Percentiles rank a stretch among this genome's conserved stretches.
Evolutionary conservation across 2,329 filamentous ascomycete genomes (phyloP).

Genomic region (Monosporascus sp.): DNA sequence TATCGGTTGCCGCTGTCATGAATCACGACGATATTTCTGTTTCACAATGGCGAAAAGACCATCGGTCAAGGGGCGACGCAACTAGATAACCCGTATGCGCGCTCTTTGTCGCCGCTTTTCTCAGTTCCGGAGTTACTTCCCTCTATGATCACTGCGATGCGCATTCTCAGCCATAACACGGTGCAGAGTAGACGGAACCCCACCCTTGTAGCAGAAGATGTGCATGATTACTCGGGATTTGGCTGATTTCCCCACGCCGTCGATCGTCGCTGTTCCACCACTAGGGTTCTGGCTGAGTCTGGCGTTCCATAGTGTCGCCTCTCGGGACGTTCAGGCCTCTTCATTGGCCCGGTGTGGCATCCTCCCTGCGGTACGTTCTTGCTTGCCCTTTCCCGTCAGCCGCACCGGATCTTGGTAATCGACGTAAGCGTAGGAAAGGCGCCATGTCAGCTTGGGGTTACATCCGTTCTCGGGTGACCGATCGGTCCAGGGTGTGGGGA

Average conservation of each 20-base stretch:
- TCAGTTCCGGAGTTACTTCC: not conserved
- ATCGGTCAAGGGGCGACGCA: not conserved
- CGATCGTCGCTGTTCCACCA: not conserved
- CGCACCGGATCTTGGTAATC: not conserved
- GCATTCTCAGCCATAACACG: not conserved
- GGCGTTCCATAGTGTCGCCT: not conserved
- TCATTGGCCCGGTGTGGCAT: not conserved
- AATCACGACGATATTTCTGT: not conserved
- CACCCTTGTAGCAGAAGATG: too few species aligned
- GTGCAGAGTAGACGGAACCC: too few species aligned
- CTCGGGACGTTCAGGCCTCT: not conserved
- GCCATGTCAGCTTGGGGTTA: not conserved
- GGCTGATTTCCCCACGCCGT: not conserved
- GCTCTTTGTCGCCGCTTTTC: not conserved
- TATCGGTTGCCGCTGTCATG: not conserved
- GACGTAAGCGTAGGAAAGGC: not conserved
- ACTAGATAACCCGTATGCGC: not conserved
- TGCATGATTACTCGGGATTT: too few species aligned
- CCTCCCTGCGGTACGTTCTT: not conserved
- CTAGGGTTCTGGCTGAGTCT: not conserved
- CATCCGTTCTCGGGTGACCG: too few species aligned
- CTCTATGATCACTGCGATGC: not conserved
- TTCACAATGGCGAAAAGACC: not conserved
- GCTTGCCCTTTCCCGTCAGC: not conserved
- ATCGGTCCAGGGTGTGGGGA: too few species aligned